These are phyloP conservation scores for Colletotrichum sp. DNA, from an alignment of 2,329 filamentous ascomycete genomes.

Conservation along the genomic window DNA sequence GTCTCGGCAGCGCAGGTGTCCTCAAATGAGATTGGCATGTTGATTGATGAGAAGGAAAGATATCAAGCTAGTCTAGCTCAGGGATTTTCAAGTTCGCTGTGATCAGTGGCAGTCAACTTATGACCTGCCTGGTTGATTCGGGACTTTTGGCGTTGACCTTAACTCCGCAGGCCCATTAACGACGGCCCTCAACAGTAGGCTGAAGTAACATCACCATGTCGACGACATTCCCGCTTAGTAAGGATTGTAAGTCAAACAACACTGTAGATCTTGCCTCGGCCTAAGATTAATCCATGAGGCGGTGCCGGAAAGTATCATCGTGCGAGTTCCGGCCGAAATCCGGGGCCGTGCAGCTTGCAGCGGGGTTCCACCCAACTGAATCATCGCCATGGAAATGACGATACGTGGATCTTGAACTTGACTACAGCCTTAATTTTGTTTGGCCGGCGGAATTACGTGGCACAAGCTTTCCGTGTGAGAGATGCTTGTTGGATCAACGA, in stretches of 20 bases:
- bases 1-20: background rate
- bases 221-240: background rate
- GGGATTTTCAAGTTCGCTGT: rapidly evolving
- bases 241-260: background rate
- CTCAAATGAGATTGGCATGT: background rate
- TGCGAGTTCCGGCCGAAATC: background rate
- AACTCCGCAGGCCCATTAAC: rapidly evolving
- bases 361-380: background rate
- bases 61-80: background rate
- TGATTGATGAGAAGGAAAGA: background rate
- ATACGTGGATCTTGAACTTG: background rate
- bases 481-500: background rate
- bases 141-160: background rate
- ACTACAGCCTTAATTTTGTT: background rate
- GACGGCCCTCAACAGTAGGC: background rate
- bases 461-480: background rate
- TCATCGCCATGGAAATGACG: background rate
- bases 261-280: background rate
- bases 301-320: background rate
- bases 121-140: background rate
- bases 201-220: background rate
- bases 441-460: background rate
- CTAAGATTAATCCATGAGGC: background rate
- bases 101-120: background rate
- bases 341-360: background rate